These are phyloP conservation scores for Xylariaceae sp. DNA, from an alignment of 2,329 filamentous ascomycete species.

Conservation along the genomic window DNA sequence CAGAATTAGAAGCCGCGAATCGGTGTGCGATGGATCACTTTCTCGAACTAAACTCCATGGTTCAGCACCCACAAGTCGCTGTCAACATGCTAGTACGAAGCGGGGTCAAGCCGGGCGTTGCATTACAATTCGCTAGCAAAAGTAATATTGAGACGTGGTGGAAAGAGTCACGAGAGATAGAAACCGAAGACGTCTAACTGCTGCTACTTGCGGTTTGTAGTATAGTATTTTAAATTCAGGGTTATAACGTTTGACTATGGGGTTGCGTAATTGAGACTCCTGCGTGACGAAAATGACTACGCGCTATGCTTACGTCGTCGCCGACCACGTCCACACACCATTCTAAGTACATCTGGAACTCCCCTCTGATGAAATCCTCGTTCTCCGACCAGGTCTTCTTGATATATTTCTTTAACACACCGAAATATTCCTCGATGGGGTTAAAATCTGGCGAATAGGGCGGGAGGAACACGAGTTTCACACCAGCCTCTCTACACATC, in stretches of 20 bases:
- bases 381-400: constrained; percentile 5
- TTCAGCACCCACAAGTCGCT: background rate
- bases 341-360: constrained; percentile 8
- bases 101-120: background rate
- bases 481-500: constrained; percentile 20
- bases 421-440: constrained; percentile 6
- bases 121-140: constrained; percentile 2
- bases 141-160: background rate
- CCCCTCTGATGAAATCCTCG: constrained; percentile 3
- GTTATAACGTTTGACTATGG: background rate
- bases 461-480: background rate
- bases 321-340: constrained; percentile 6
- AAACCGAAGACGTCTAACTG: background rate
- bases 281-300: constrained; percentile 1
- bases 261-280: background rate
- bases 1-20: background rate
- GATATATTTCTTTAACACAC: constrained; percentile 4
- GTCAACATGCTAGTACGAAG: background rate
- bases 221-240: background rate
- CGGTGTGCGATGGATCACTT: background rate
- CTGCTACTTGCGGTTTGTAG: background rate
- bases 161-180: background rate
- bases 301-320: background rate
- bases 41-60: background rate
- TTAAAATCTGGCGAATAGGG: constrained; percentile 6